These are phyloP conservation scores for Haplosporangium sp. DNA, from an alignment of 371 early-diverging fungal genomes.

Conservation along the genomic window DNA sequence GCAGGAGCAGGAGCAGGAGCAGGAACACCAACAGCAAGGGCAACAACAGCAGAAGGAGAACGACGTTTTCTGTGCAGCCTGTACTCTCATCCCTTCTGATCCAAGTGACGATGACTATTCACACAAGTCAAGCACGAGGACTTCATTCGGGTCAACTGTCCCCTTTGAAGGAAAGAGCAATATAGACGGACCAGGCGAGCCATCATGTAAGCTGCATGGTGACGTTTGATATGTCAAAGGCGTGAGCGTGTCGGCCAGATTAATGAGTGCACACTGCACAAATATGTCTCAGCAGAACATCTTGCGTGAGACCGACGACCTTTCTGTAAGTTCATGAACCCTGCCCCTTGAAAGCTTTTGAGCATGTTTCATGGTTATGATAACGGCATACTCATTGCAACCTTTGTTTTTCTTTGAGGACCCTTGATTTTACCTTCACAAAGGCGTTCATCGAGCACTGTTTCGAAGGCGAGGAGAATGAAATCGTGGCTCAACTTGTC, in stretches of 20 bases:
- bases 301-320: slow-evolving; percentile 22
- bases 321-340: slow-evolving; percentile 24
- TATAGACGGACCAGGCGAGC: slow-evolving; percentile 22
- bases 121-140: slow-evolving; percentile 20
- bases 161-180: slow-evolving; percentile 17
- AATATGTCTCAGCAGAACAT: slow-evolving; percentile 26
- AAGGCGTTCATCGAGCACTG: slow-evolving; percentile 19
- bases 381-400: slow-evolving; percentile 2
- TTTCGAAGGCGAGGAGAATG: slow-evolving; percentile 10
- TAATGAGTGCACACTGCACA: slow-evolving; percentile 14
- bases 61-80: slow-evolving; percentile 4
- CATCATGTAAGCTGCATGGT: slow-evolving; percentile 19
- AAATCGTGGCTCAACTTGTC: slow-evolving; percentile 18
- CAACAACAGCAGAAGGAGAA: slow-evolving; percentile 10
- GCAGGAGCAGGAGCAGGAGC: slow-evolving; percentile 12
- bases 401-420: slow-evolving; percentile 10
- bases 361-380: slow-evolving; percentile 7
- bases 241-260: slow-evolving; percentile 14
- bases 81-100: slow-evolving; percentile 16
- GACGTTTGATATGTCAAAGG: slow-evolving; percentile 11
- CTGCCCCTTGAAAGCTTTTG: slow-evolving; percentile 2
- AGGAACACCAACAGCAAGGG: slow-evolving; percentile 10
- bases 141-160: slow-evolving; percentile 17
- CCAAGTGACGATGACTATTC: slow-evolving; percentile 16
- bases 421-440: slow-evolving; percentile 26